Percentiles rank a stretch among this genome's conserved stretches.
Conservation (phyloP, 345 rosid genomes). For the Ceriops decandra region DNA sequence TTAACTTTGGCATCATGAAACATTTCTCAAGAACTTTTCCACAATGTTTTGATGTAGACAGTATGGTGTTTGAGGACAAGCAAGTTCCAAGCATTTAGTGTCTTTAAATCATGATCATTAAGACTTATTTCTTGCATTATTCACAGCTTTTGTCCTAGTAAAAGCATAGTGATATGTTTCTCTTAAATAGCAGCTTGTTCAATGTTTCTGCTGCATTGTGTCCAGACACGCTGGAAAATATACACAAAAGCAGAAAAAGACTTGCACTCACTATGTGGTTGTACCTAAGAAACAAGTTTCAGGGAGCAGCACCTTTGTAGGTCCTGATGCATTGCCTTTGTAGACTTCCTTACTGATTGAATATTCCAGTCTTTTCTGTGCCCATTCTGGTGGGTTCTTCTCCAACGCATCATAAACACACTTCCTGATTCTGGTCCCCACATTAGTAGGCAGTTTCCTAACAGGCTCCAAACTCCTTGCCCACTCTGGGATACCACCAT, state of each 20-base stretch:
- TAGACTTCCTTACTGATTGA: slow-evolving; percentile 95
- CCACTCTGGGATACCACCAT: slow-evolving; percentile 78
- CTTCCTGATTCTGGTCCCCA: slow-evolving; percentile 93
- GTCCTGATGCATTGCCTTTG: slow-evolving; percentile 99
- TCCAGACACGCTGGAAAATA: not conserved
- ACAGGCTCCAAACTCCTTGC: slow-evolving; percentile 79
- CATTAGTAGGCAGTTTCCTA: slow-evolving; percentile 94
- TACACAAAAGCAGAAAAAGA: not conserved
- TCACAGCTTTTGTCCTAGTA: too few relatives aligned
- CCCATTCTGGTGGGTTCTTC: slow-evolving; percentile 93
- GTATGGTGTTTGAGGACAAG: too few relatives aligned
- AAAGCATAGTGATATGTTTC: too few relatives aligned
- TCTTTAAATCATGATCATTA: too few relatives aligned
- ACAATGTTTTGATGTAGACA: too few relatives aligned
- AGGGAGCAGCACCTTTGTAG: slow-evolving; percentile 69
- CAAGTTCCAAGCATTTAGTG: too few relatives aligned
- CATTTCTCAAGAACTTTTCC: too few relatives aligned
- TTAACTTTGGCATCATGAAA: too few relatives aligned
- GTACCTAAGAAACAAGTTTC: slow-evolving; percentile 19
- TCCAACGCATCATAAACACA: slow-evolving; percentile 81
- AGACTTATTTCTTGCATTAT: too few relatives aligned
- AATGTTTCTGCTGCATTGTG: too few relatives aligned
- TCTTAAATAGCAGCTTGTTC: too few relatives aligned
- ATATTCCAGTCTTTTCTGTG: slow-evolving; percentile 70
- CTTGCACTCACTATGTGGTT: not conserved